Percentiles rank a stretch among this genome's conserved stretches.
Evolutionary conservation across 257 asterid species (phyloP).

Genomic region (Fraxinus cuspidata): DNA sequence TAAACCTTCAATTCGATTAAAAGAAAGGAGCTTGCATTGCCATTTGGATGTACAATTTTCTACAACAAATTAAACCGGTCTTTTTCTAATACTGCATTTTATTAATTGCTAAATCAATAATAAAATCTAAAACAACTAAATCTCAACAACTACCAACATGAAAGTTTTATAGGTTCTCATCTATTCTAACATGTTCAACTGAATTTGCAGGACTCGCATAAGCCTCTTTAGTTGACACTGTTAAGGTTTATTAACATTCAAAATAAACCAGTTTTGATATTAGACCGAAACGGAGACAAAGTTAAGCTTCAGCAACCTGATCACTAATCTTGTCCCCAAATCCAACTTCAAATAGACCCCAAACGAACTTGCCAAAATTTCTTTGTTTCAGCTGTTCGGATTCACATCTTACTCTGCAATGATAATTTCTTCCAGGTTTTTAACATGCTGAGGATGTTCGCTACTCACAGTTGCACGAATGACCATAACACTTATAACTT

Average conservation of each 20-base stretch:
- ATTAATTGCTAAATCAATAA: too few relatives aligned
- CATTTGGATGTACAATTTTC: too few relatives aligned
- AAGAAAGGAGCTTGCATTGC: too few relatives aligned
- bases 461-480: neutral
- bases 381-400: neutral
- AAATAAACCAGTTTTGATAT: neutral
- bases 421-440: neutral
- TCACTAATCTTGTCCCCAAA: neutral
- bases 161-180: too few relatives aligned
- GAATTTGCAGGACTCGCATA: too few relatives aligned
- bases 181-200: too few relatives aligned
- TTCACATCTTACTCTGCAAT: neutral
- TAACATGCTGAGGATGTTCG: neutral
- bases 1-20: too few relatives aligned
- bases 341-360: neutral
- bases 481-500: neutral
- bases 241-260: neutral
- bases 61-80: too few relatives aligned
- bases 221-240: neutral
- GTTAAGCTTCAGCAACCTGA: neutral
- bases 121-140: too few relatives aligned
- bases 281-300: neutral
- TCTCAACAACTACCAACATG: too few relatives aligned
- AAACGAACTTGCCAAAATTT: neutral
- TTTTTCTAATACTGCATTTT: too few relatives aligned